Percentiles rank a stretch among this genome's conserved stretches.
Evolutionary conservation across 1,139 yeast genomes (phyloP).

Genomic region (Candida tunisiensis): DNA sequence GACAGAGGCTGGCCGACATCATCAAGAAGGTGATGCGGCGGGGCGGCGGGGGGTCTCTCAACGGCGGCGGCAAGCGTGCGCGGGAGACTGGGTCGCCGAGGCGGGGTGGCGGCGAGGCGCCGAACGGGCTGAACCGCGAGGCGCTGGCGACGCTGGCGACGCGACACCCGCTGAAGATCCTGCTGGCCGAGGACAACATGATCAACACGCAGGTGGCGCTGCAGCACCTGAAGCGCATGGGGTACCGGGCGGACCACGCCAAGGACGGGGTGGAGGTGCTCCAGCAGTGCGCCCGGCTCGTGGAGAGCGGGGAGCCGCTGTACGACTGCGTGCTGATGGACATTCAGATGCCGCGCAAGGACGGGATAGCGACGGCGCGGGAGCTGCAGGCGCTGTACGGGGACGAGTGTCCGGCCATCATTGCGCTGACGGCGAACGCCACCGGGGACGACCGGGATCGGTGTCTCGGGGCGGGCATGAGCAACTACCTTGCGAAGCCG

Average conservation of each 20-base stretch:
- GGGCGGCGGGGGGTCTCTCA: too few species aligned
- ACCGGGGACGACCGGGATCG: constrained; percentile 36
- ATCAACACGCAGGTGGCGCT: constrained; percentile 34
- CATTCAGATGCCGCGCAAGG: constrained; percentile 39
- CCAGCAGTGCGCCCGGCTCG: constrained; percentile 22
- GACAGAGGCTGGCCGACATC: constrained; percentile 10
- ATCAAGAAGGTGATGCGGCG: constrained; percentile 9
- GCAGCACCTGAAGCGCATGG: constrained; percentile 34
- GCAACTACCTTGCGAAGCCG: constrained; percentile 39
- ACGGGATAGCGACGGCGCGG: constrained; percentile 32
- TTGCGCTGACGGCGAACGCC: constrained; percentile 41
- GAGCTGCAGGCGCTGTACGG: constrained; percentile 17
- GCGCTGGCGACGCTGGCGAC: constrained; percentile 15
- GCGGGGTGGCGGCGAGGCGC: too few species aligned
- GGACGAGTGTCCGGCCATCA: constrained; percentile 22
- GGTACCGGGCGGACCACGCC: constrained; percentile 38
- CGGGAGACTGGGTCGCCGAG: too few species aligned
- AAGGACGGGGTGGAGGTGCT: constrained; percentile 37
- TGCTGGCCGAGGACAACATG: constrained; percentile 37
- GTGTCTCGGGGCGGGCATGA: constrained; percentile 35
- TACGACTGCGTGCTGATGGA: constrained; percentile 38
- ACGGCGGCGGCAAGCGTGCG: too few species aligned
- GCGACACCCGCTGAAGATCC: constrained; percentile 26
- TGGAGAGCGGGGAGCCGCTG: constrained; percentile 15
- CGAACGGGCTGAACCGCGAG: constrained; percentile 4